phyloP scores from a whole-genome alignment of 805 yeast species.

The Diddensiella santjacobensis region DNA sequence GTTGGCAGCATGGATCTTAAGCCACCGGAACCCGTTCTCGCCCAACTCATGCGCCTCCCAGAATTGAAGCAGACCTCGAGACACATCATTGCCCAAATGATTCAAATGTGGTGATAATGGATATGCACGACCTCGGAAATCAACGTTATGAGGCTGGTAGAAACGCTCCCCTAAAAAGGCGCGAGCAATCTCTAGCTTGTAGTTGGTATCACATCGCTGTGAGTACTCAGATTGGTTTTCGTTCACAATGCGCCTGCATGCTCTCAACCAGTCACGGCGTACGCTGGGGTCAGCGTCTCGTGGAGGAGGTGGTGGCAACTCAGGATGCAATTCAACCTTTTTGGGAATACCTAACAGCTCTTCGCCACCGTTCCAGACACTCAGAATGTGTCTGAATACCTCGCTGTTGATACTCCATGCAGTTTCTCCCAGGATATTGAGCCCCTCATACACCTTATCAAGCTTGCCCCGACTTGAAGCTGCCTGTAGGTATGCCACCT shows the following conservation, averaged over 20 bases:
- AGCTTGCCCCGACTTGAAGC: slow-evolving; percentile 70
- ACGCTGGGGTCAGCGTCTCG: slow-evolving; percentile 67
- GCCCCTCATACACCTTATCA: slow-evolving; percentile 67
- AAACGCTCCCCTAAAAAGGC: slow-evolving; percentile 69
- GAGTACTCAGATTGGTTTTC: slow-evolving; percentile 70
- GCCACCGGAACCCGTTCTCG: slow-evolving; percentile 51
- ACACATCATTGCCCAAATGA: slow-evolving; percentile 58
- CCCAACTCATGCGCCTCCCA: slow-evolving; percentile 60
- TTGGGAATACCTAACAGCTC: slow-evolving; percentile 64
- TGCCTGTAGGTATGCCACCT: slow-evolving; percentile 79
- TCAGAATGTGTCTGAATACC: slow-evolving; percentile 63
- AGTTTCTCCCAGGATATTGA: slow-evolving; percentile 80
- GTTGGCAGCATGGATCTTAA: slow-evolving; percentile 60
- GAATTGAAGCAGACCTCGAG: slow-evolving; percentile 53
- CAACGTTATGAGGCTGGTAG: slow-evolving; percentile 61
- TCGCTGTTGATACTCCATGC: slow-evolving; percentile 87
- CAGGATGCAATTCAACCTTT: slow-evolving; percentile 41
- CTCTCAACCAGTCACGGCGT: slow-evolving; percentile 62
- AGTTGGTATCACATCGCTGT: slow-evolving; percentile 88
- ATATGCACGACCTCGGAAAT: slow-evolving; percentile 63
- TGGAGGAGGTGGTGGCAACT: slow-evolving; percentile 56
- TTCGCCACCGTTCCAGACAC: slow-evolving; percentile 85
- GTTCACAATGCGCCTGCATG: slow-evolving; percentile 53
- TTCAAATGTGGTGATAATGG: slow-evolving; percentile 62
- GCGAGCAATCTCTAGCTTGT: slow-evolving; percentile 91